Evolutionary conservation across 2,329 filamentous ascomycete species (phyloP).

Genomic region (Xylaria polymorpha): DNA sequence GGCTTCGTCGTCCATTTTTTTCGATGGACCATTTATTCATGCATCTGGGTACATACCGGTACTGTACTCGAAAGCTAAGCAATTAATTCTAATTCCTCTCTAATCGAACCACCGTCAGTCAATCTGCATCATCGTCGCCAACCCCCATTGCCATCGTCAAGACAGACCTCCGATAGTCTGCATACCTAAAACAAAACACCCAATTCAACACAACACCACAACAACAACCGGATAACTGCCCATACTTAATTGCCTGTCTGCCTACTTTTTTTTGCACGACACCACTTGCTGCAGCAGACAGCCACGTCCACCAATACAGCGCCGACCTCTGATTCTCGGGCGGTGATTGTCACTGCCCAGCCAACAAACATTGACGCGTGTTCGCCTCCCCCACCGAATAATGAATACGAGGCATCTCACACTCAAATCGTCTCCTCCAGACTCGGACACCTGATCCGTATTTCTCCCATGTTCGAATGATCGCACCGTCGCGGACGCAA

Average conservation of each 20-base stretch:
- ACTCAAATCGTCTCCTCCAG: constrained; percentile 33
- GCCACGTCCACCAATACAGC: constrained; percentile 15
- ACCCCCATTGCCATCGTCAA: neutral
- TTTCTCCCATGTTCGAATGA: constrained; percentile 31
- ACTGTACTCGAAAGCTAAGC: neutral
- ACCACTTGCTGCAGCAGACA: constrained; percentile 9
- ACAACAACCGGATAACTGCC: constrained; percentile 8
- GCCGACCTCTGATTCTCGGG: constrained; percentile 18
- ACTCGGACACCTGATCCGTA: constrained; percentile 34
- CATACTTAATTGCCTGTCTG: neutral
- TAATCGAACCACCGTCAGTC: constrained; percentile 18
- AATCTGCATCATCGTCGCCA: constrained; percentile 6
- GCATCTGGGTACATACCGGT: no score
- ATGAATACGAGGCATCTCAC: constrained; percentile 43
- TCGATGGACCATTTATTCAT: constrained; percentile 1
- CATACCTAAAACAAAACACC: constrained; percentile 7
- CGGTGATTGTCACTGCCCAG: constrained; percentile 41
- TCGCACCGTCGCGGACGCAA: constrained; percentile 31
- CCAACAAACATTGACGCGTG: constrained; percentile 47
- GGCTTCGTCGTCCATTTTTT: constrained; percentile 15
- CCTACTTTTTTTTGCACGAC: neutral
- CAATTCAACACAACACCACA: constrained; percentile 7
- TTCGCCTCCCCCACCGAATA: constrained; percentile 39
- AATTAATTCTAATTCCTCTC: neutral
- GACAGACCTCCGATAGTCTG: neutral